phyloP scores from a whole-genome alignment of 2,329 filamentous ascomycete genomes.

The Raffaelea arxii region DNA sequence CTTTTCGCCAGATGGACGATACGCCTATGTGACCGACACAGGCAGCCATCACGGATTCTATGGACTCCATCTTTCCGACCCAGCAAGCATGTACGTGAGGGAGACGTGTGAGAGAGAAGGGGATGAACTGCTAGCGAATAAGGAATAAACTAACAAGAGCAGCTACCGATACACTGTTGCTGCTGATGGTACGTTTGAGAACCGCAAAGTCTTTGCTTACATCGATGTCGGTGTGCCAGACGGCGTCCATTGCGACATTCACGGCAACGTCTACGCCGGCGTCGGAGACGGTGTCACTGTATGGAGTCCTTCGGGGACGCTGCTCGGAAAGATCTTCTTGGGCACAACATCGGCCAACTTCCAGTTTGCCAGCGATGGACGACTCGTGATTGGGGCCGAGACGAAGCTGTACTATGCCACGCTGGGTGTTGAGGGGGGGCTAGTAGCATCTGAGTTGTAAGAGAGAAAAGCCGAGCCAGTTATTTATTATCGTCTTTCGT shows the following conservation, averaged over 20 bases:
- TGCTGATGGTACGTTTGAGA: conserved; percentile 34
- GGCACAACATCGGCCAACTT: conserved; percentile 36
- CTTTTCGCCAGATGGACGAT: conserved; percentile 43
- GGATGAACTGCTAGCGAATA: not conserved
- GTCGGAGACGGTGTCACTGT: conserved; percentile 42
- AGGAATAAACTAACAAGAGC: not conserved
- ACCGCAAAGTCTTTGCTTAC: conserved; percentile 47
- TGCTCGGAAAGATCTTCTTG: conserved; percentile 48
- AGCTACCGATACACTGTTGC: conserved; percentile 37
- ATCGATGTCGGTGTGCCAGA: conserved; percentile 45
- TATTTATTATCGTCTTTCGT: not conserved
- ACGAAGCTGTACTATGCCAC: conserved; percentile 30
- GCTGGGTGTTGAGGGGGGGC: conserved; percentile 16
- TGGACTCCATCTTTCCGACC: conserved; percentile 29
- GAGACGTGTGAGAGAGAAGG: no score
- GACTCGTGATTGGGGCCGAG: conserved; percentile 32
- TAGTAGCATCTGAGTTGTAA: conserved; percentile 9
- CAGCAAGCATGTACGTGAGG: conserved; percentile 38
- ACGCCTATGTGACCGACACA: conserved; percentile 48
- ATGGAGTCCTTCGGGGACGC: conserved; percentile 35
- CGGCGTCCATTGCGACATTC: conserved; percentile 43
- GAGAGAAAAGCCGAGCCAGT: not conserved
- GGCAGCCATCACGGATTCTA: conserved; percentile 29
- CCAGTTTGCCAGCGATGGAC: conserved; percentile 32
- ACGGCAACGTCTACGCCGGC: conserved; percentile 45